Base-by-base conservation (phyloP, 192 early-diverging fungal species). In the Neocallimastix lanati region DNA sequence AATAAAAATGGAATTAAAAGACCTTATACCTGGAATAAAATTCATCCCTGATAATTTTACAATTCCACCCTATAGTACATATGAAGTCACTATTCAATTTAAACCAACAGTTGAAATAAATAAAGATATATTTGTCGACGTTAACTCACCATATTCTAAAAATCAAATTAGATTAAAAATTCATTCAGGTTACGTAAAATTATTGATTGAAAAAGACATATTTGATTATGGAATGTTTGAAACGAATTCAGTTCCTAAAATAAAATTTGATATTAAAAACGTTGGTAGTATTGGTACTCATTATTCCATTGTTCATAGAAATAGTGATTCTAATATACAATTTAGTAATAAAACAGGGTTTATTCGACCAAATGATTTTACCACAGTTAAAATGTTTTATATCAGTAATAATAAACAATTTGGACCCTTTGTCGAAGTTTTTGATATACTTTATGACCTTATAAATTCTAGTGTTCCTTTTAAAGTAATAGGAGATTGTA, bases 211-310 rank as follows among this genome's bases (percentile, higher is more conserved):
- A 78, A 50, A 76, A 5, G 81, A 84, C 30, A 79, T 78, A 28
- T 80, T 90, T 21, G 86, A 91, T 79, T 91, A 89, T 82, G 90
- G 90, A 21, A 91, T 91, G 89, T 91, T 91, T 84, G 90, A 91
- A 82, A 77, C 85, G 12, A 86, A 84, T 2, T 82, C 85, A 2
- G 28, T 82, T 18, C 90, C 90, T 12, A 78, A 82, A 28, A 50
- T 87, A 1, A 84, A 77, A 35, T 79, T 91, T 28, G 80, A 77
- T 12, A 81, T 91, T 16, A 82, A 82, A 37, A 91, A 91, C 78
- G 81, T 82, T 13, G 90, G 90, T n/a, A 90, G 89, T 7, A 88
- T 91, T 4, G 83, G 84, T 29, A 90, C 89, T 21, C 84, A 84
- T 28, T 91, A 86, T 78, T 77, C 50, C 21, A 80, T 91, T 11